A percentile compares a stretch with the other conserved stretches of the same genome.
These are phyloP conservation scores for Eutrema heterophyllum DNA, from an alignment of 345 rosid genomes.

Conservation along the genomic window DNA sequence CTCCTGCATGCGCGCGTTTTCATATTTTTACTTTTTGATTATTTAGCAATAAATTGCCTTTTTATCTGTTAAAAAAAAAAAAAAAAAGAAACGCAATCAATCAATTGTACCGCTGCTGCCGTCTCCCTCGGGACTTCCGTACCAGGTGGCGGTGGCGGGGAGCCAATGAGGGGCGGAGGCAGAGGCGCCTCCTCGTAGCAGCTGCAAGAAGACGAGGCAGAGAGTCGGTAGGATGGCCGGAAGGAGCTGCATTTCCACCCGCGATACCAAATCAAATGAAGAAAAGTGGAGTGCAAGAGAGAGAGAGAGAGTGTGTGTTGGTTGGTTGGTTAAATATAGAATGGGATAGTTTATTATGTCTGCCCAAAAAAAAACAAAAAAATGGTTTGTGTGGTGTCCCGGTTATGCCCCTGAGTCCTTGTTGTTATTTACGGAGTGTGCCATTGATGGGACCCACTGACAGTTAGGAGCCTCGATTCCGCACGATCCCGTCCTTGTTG, in stretches of 20 bases:
- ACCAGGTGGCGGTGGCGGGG: conserved; percentile 98
- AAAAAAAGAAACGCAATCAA: neutral
- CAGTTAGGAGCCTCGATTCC: conserved; percentile 73
- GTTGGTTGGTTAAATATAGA: conserved; percentile 7
- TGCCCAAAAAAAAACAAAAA: too few species aligned
- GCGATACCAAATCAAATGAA: neutral
- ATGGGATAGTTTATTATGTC: neutral
- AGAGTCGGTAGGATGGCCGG: conserved; percentile 12
- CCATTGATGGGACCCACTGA: conserved; percentile 56
- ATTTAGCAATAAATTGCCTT: neutral
- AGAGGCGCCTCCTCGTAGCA: neutral
- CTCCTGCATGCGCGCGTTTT: conserved; percentile 44
- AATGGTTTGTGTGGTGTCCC: neutral
- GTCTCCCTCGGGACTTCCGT: conserved; percentile 95
- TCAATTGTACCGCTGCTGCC: conserved; percentile 68
- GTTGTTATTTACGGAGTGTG: conserved; percentile 37
- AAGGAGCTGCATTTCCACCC: conserved; percentile 40
- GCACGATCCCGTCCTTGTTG: conserved; percentile 33
- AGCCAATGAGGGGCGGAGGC: conserved; percentile 45
- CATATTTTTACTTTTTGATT: neutral
- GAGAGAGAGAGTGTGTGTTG: neutral
- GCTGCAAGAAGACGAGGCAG: conserved; percentile 9
- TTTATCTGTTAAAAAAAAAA: neutral
- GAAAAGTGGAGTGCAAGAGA: conserved; percentile 16
- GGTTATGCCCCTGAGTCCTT: neutral